phyloP scores from a whole-genome alignment of 306 rosid genomes.

The Vigna radiata region DNA sequence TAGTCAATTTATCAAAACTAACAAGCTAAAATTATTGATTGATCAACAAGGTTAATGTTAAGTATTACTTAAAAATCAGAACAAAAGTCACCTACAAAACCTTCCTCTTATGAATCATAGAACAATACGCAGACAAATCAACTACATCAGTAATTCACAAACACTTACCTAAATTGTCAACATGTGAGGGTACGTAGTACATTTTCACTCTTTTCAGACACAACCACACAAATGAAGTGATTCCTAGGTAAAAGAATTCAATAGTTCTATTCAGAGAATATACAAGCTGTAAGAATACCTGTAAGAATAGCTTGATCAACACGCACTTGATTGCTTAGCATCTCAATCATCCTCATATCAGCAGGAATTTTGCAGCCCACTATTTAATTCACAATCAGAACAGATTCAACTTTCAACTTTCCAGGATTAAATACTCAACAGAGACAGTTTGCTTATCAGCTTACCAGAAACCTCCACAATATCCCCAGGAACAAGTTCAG shows the following conservation, averaged over 20 bases:
- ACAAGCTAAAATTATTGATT: conserved; percentile 24
- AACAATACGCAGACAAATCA: conserved; percentile 7
- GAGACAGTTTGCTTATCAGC: conserved; percentile 45
- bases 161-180: conserved; percentile 27
- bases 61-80: background rate
- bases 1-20: conserved; percentile 13
- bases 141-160: conserved; percentile 22
- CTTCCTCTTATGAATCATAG: conserved; percentile 15
- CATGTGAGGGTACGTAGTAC: background rate
- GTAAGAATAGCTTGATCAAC: conserved; percentile 99
- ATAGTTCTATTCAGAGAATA: conserved; percentile 27
- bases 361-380: conserved; percentile 99
- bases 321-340: conserved; percentile 88
- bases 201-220: conserved; percentile 5
- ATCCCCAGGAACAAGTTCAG: conserved; percentile 96
- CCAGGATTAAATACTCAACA: conserved; percentile 40
- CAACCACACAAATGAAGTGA: background rate
- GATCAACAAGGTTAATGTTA: conserved; percentile 25
- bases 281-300: conserved; percentile 56
- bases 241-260: conserved; percentile 26
- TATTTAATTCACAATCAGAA: conserved; percentile 51
- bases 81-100: background rate
- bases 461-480: conserved; percentile 93
- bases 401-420: conserved; percentile 35
- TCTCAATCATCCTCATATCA: conserved; percentile 95